Evolutionary conservation across 2,329 filamentous ascomycete species (phyloP), one percentile per base, ranked within the genome.

Genomic region (Lachnellula occidentalis): DNA sequence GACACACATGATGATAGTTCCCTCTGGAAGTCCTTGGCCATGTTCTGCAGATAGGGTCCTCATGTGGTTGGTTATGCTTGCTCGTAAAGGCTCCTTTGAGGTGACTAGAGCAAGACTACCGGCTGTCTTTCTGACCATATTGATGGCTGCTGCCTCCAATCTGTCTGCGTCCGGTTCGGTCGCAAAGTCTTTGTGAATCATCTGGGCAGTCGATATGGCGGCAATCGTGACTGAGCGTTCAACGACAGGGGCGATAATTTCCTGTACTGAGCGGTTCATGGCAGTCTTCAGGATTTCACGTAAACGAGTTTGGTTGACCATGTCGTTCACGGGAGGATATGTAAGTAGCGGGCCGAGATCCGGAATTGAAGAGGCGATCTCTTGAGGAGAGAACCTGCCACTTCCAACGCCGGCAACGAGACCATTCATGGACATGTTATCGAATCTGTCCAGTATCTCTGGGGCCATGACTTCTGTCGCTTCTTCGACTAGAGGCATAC

Each of bases 221-320:
- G 94, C 94, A 69, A 99, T 99, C 0, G 95, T 97, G 39, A 99
- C 92, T 2, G 94, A 99, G 52, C 94, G 83, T 70, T 99, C 95
- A 14, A 99, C 95, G 1, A 99, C 94, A 22, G 94, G 95, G 51
- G 92, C 90, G 57, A 99, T 97, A 53, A 99, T 99, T 67, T 99
- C 95, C 56, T 90, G 87, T 42, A 99, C 86, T 34, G 95, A 92
- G 57, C 91, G 87, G 46, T 90, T 90, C 51, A 96, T 87, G 37
- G 95, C 92, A 46, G 80, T 86, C 61, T 88, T 83, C 53, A 97
- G 90, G 63, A 97, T 95, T 63, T 85, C 81, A 58, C 84, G 81
- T 47, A 87, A 71, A 12, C 88, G 82, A 50, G 78, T 75, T 57
- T 86, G 77, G 70, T 85, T 86, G 60, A 94, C 80, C 79, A 90